Evolutionary conservation across 2,329 filamentous ascomycete genomes (phyloP), one percentile per base, ranked within the genome.

Genomic region (Fusarium papillatum): DNA sequence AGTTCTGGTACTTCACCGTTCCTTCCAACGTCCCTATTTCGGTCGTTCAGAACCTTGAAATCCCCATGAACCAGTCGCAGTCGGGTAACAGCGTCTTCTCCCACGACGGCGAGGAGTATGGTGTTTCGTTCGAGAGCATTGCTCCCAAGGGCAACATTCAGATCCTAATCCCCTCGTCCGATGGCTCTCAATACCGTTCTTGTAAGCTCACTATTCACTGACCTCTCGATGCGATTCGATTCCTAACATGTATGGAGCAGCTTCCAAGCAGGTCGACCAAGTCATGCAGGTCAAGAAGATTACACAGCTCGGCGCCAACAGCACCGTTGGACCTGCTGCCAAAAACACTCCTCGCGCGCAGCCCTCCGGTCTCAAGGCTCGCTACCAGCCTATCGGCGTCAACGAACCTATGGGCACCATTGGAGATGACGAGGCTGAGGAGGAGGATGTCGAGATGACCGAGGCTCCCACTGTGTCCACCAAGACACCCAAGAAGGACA

Each of bases 1-100:
- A 95, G 81, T 87, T 95, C 70, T 96, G 94, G 94, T 94, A 95
- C 82, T 95, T 96, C 78, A 94, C 93, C 13, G 92, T 93, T 5
- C 94, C 94, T 3, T 89, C 91, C 8, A 91, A 90, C 14, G 85
- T 95, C 4, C 91, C 93, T n/a, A 88, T 95, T 68, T 91, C 90
- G 14, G 87, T 93, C 2, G 85, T 95, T 59, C 90, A 92, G 80
- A 88, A 92, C 74, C 85, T 95, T 72, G 88, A 92, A 43, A 88
- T 95, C 50, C 88, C 88, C 13, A 81, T 91, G 78, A 89, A 91
- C 68, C 87, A 89, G 64, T 87, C 89, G 3, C 84, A 88, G 70
- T 84, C 87, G 3, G 88, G 88, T 7, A 86, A 89, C 41, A 78
- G 89, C 7, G 83, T 94, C 17, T 84, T 95, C n/a, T 89, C 87